A percentile compares a stretch with the other conserved stretches of the same genome.
These are phyloP conservation scores for Thalassiosira livingstoniorum DNA, from an alignment of 352 stramenopile species.

Conservation along the genomic window DNA sequence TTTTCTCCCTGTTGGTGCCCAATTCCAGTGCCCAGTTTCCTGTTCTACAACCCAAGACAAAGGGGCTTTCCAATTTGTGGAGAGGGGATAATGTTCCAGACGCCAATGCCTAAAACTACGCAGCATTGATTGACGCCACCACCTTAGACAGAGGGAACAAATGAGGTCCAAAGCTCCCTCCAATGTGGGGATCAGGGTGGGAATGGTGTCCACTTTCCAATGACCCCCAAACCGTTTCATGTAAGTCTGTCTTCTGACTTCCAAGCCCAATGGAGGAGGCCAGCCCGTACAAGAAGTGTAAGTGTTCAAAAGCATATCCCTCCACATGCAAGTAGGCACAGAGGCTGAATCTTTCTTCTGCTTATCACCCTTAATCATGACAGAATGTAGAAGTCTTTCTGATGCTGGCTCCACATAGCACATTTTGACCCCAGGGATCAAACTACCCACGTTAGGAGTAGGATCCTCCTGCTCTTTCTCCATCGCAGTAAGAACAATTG, in stretches of 20 bases:
- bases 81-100: no score
- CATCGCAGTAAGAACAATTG: not conserved
- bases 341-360: not conserved
- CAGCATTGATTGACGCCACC: no score
- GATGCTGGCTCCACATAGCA: not conserved
- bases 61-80: not conserved
- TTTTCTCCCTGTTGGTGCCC: not conserved
- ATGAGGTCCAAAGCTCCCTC: no score
- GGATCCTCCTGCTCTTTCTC: not conserved
- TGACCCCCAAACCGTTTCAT: no score
- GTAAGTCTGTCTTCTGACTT: no score
- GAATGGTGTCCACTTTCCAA: no score
- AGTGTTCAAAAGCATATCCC: not conserved
- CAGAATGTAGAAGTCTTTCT: not conserved
- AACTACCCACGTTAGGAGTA: not conserved
- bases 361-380: not conserved
- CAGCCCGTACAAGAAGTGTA: no score
- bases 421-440: not conserved
- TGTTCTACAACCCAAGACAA: not conserved
- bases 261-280: no score
- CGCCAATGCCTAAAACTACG: no score
- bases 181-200: no score
- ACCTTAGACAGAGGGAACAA: no score
- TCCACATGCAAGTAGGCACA: not conserved
- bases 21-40: not conserved